Evolutionary conservation across 2,329 filamentous ascomycete genomes (phyloP).

Genomic region (Ustilaginoidea virens): DNA sequence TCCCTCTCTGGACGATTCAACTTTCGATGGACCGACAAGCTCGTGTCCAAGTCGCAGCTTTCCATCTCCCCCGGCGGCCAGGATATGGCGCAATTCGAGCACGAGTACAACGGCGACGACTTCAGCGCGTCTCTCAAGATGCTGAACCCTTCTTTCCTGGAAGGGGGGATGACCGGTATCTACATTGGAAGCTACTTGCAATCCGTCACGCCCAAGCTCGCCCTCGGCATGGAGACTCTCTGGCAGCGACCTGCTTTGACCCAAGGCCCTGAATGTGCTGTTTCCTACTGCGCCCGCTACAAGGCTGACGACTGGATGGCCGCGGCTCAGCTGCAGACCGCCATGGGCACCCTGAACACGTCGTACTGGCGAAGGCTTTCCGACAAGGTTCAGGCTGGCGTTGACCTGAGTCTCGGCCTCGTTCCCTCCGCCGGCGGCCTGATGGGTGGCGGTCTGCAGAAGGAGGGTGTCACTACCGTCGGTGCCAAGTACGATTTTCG

Average conservation of each 20-base stretch:
- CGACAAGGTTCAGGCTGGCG: slow-evolving; percentile 90
- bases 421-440: slow-evolving; percentile 47
- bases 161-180: slow-evolving; percentile 87
- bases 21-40: slow-evolving; percentile 67
- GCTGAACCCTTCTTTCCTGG: slow-evolving; percentile 86
- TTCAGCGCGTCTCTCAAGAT: slow-evolving; percentile 89
- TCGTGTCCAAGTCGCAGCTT: slow-evolving; percentile 77
- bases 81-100: slow-evolving; percentile 85
- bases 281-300: slow-evolving; percentile 87
- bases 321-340: slow-evolving; percentile 67
- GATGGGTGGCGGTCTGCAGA: slow-evolving; percentile 62
- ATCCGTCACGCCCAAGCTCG: slow-evolving; percentile 72
- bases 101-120: slow-evolving; percentile 86
- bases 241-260: slow-evolving; percentile 80
- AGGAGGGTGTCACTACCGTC: slow-evolving; percentile 80
- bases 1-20: slow-evolving; percentile 81
- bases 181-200: slow-evolving; percentile 94
- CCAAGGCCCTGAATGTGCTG: slow-evolving; percentile 75
- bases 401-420: slow-evolving; percentile 83
- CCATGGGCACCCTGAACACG: slow-evolving; percentile 73
- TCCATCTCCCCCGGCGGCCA: slow-evolving; percentile 70
- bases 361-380: slow-evolving; percentile 90
- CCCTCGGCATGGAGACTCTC: slow-evolving; percentile 80
- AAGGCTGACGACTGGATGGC: slow-evolving; percentile 87
- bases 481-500: slow-evolving; percentile 98